Base-by-base conservation (phyloP, 1,139 yeast species). In the Yamadazyma taylorii region DNA sequence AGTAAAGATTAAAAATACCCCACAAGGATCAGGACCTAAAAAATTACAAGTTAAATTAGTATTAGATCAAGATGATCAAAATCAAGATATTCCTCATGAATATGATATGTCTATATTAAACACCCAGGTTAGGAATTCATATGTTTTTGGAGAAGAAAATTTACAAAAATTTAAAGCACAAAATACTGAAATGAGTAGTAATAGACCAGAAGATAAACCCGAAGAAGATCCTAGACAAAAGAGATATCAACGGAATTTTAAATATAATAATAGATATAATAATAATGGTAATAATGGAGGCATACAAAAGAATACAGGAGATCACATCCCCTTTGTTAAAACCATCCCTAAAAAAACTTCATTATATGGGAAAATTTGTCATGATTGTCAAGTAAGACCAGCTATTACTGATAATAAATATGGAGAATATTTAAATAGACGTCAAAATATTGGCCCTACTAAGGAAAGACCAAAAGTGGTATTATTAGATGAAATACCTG, bases 301-400 rank as follows among this genome's bases (percentile, higher is more conserved):
- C 6, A n/a, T 22, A 11, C n/a, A 27, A 15, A 17, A 23, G n/a
- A 23, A 27, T 12, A 36, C 41, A 19, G 52, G 48, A 5, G 50
- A 69, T 24, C 72, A 72, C 46, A 74, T 81, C 17, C 90, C 90
- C 10, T 84, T 77, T 55, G 88, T 85, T 8, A 84, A 82, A 56
- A 84, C 92, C 2, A 85, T 85, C 40, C 94, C 95, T 0, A 85
- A 89, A 61, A 85, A 85, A 52, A 89, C 98, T 0, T 77, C 90
- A 3, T 63, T 92, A 32, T 77, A 81, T 16, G 99, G 98, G 23
- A 86, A 89, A 31, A 83, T 92, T 19, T 85, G 85, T 45, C 97
- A 92, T 58, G 99, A 92, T 60, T 88, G 97, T 60, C 87, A 84
- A 51, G 81, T 88, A 13, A 78, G 85, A 37, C 97, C 97, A 7